Evolutionary conservation across 1,139 yeast genomes (phyloP).

Genomic region (Saccharomyces hybrid): DNA sequence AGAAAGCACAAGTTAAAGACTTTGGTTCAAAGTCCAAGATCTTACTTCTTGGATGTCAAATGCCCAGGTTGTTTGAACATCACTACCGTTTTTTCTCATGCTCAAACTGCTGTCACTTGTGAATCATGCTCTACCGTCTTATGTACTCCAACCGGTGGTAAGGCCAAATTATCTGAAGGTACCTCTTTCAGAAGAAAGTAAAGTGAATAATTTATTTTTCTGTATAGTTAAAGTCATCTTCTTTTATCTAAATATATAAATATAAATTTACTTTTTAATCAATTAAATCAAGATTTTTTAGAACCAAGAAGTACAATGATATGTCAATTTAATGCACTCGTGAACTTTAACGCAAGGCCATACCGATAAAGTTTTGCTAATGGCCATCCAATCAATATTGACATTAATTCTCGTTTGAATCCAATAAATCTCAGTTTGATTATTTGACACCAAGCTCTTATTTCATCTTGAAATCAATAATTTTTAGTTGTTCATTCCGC

Average conservation of each 20-base stretch:
- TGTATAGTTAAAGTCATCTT: neutral
- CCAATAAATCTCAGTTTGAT: too few species aligned
- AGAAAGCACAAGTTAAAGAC: constrained; percentile 96
- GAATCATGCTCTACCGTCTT: constrained; percentile 97
- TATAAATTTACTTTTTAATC: neutral
- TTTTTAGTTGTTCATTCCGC: too few species aligned
- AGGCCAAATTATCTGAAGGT: constrained; percentile 98
- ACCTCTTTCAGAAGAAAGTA: constrained; percentile 96
- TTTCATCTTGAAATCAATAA: too few species aligned
- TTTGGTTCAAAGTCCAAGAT: constrained; percentile 96
- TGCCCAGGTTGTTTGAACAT: constrained; percentile 99
- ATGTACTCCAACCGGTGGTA: constrained; percentile 99
- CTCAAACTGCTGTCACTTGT: constrained; percentile 99
- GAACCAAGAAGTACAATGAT: neutral
- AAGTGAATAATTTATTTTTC: too few species aligned
- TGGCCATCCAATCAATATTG: too few species aligned
- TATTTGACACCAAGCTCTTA: too few species aligned
- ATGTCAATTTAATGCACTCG: too few species aligned
- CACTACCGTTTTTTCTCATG: constrained; percentile 99
- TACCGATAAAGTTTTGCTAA: neutral
- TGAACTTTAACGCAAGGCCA: too few species aligned
- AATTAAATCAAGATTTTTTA: neutral
- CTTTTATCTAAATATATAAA: neutral
- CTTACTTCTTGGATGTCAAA: constrained; percentile 98
- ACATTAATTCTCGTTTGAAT: too few species aligned